Percentiles rank a stretch among this genome's conserved stretches.
Conservation (phyloP, 169 alveolate species). For the Neospora caninum region DNA sequence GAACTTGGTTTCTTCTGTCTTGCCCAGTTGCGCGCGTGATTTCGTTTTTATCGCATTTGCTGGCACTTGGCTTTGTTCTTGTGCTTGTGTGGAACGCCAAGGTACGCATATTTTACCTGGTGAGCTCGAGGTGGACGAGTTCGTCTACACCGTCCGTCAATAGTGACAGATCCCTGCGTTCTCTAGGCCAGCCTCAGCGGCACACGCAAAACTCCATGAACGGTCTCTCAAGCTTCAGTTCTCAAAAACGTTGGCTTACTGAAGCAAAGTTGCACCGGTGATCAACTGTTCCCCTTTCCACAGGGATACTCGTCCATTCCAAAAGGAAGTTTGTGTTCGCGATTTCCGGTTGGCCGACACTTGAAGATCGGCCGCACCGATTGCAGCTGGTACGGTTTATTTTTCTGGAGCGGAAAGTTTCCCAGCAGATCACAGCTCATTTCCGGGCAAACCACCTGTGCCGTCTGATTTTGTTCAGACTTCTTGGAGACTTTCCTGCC, state of each 20-base stretch:
- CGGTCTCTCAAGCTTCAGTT: not conserved
- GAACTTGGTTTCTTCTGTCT: not conserved
- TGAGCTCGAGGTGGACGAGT: not conserved
- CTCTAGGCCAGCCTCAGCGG: not conserved
- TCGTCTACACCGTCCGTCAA: not conserved
- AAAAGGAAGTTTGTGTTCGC: no score
- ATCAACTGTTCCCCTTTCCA: no score
- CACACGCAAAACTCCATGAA: not conserved
- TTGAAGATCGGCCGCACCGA: no score
- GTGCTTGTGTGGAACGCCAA: not conserved
- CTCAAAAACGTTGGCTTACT: no score
- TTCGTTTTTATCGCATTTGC: not conserved
- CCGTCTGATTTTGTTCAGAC: not conserved
- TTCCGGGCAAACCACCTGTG: not conserved
- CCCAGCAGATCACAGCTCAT: no score
- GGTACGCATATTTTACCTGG: not conserved
- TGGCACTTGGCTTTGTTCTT: not conserved
- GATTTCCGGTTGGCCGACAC: no score
- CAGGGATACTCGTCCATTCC: no score
- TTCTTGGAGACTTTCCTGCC: not conserved
- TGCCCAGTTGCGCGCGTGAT: not conserved
- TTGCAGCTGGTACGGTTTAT: no score
- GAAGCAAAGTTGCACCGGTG: no score
- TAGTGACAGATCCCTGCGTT: not conserved
- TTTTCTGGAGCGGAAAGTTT: no score